Conservation (phyloP, 164 flowering plant species). For the Aristolochia contorta region DNA sequence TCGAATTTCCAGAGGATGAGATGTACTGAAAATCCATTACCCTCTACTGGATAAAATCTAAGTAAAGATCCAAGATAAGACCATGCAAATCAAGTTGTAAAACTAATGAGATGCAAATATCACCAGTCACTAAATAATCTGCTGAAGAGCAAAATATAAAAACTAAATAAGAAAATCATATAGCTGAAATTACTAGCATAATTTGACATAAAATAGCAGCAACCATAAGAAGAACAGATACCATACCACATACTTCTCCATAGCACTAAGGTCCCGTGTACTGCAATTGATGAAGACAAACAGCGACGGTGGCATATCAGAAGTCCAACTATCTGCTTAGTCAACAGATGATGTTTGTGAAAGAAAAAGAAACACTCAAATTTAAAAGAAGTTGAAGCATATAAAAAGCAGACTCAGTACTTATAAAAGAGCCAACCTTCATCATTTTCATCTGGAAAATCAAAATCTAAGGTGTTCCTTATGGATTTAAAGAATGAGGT, state of each 20-base stretch:
- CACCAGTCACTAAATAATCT: no score
- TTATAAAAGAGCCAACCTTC: background rate
- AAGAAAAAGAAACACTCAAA: slow-evolving; percentile 6
- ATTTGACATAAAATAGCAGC: background rate
- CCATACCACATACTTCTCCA: slow-evolving; percentile 95
- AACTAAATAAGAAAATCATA: background rate
- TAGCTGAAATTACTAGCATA: background rate
- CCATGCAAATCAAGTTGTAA: no score
- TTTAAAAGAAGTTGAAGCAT: no score
- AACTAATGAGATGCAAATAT: no score
- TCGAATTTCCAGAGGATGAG: no score
- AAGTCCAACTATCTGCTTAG: slow-evolving; percentile 67
- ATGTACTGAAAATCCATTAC: no score
- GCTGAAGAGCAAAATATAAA: background rate
- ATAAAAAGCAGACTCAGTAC: no score
- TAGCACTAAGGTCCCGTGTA: slow-evolving; percentile 67
- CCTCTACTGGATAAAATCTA: no score
- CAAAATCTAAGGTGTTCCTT: slow-evolving; percentile 84
- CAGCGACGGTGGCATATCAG: slow-evolving; percentile 70
- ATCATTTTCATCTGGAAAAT: slow-evolving; percentile 76
- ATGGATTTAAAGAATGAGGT: slow-evolving; percentile 65
- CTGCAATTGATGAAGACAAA: slow-evolving; percentile 83
- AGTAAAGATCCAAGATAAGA: no score
- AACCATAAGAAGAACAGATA: slow-evolving; percentile 6
- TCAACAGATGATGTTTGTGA: slow-evolving; percentile 28